Evolutionary conservation across 2,329 filamentous ascomycete genomes (phyloP).

Genomic region (Fusarium stilboides): DNA sequence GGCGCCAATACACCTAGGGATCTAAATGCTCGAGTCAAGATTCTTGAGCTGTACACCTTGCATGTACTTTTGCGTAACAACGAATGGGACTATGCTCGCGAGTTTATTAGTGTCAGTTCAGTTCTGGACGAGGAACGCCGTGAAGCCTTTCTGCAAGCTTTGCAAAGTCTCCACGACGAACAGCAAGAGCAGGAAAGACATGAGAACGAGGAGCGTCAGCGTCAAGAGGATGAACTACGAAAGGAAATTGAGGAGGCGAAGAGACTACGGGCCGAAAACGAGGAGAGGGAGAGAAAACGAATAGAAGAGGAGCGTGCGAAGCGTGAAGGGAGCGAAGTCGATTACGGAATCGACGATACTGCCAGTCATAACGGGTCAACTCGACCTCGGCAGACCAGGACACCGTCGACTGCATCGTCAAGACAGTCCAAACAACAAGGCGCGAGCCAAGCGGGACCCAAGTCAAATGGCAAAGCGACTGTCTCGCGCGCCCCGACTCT

Average conservation of each 20-base stretch:
- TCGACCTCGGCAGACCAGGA: constrained; percentile 52
- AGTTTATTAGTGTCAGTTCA: constrained; percentile 89
- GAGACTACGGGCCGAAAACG: constrained; percentile 70
- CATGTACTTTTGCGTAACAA: constrained; percentile 94
- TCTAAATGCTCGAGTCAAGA: constrained; percentile 87
- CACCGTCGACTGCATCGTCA: constrained; percentile 55
- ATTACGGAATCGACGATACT: constrained; percentile 77
- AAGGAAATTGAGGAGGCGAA: constrained; percentile 71
- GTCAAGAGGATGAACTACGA: constrained; percentile 70
- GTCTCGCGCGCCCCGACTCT: constrained; percentile 55
- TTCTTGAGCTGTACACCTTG: constrained; percentile 94
- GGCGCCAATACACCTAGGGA: constrained; percentile 88
- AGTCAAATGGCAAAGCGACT: constrained; percentile 50
- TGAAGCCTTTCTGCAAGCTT: constrained; percentile 88
- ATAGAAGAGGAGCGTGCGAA: constrained; percentile 68
- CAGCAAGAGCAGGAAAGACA: constrained; percentile 78
- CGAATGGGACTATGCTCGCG: constrained; percentile 95
- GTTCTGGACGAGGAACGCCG: constrained; percentile 93
- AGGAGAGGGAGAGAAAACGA: constrained; percentile 67
- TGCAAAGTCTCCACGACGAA: constrained; percentile 88
- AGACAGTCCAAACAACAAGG: constrained; percentile 46
- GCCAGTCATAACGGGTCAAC: constrained; percentile 57
- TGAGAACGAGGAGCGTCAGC: constrained; percentile 72
- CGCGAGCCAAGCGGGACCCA: constrained; percentile 30
- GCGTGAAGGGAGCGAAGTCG: constrained; percentile 71